Percentiles rank a stretch among this genome's conserved stretches.
Evolutionary conservation across 2,329 filamentous ascomycete genomes (phyloP).

Genomic region (Penicillium sp.): DNA sequence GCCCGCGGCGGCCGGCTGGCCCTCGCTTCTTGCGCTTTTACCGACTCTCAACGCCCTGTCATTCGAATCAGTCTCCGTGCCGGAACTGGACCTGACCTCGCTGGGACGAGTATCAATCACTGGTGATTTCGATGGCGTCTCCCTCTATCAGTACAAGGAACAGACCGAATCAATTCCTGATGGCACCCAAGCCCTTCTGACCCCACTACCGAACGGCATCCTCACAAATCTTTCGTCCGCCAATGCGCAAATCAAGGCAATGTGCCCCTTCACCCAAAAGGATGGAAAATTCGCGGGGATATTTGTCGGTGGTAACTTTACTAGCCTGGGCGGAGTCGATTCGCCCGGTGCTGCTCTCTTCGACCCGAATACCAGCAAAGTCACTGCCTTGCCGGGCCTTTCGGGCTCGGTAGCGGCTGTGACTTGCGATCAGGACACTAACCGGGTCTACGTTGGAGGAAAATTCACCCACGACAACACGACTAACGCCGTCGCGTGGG

Average conservation of each 20-base stretch:
- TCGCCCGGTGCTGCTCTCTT: conserved; percentile 79
- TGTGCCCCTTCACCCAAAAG: conserved; percentile 73
- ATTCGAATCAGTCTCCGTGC: conserved; percentile 37
- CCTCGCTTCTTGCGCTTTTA: conserved; percentile 30
- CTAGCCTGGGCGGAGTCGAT: conserved; percentile 73
- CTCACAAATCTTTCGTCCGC: conserved; percentile 72
- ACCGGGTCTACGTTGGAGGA: conserved; percentile 88
- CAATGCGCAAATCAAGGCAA: conserved; percentile 80
- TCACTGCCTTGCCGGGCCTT: conserved; percentile 76
- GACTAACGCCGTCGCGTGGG: conserved; percentile 86
- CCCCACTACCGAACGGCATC: conserved; percentile 78
- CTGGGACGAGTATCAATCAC: conserved; percentile 81
- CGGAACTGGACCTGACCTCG: conserved; percentile 65
- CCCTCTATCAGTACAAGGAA: conserved; percentile 79
- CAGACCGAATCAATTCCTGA: conserved; percentile 66
- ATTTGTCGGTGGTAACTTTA: conserved; percentile 92
- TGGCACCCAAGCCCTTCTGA: conserved; percentile 77
- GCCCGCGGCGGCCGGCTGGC: conserved; percentile 41
- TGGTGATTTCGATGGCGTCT: conserved; percentile 88
- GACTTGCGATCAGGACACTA: conserved; percentile 72
- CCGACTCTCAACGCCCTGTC: conserved; percentile 32
- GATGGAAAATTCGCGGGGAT: conserved; percentile 70
- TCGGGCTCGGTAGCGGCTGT: conserved; percentile 78
- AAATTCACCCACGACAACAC: conserved; percentile 77
- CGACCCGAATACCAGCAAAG: conserved; percentile 66